These are phyloP conservation scores for Psilocybe cyanescens DNA, from an alignment of 768 basidiomycete species.

Conservation along the genomic window DNA sequence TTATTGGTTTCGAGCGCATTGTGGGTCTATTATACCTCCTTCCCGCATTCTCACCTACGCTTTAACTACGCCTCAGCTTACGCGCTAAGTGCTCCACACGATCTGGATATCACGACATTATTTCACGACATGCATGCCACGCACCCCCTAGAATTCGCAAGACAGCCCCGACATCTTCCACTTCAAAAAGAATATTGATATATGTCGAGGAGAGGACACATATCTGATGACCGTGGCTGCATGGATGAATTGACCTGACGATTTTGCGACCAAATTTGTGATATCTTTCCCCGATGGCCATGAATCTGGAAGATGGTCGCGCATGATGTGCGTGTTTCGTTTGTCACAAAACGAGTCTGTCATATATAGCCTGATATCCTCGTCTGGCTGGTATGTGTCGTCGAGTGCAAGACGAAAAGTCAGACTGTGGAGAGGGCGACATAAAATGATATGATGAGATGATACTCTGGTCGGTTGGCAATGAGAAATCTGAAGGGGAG, in stretches of 20 bases:
- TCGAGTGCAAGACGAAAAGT: not conserved
- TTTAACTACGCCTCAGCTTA: no score
- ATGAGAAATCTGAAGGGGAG: constrained; percentile 7
- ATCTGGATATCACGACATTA: no score
- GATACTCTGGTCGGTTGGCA: constrained; percentile 14
- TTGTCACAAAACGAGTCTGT: not conserved
- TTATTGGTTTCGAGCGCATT: no score
- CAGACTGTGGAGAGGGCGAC: not conserved
- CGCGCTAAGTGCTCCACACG: no score
- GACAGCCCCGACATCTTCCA: no score
- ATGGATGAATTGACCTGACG: not conserved
- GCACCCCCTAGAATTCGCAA: no score
- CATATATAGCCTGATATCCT: constrained; percentile 7
- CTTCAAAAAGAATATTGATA: no score
- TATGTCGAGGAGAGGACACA: not conserved
- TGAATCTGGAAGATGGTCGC: not conserved
- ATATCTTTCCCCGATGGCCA: constrained; percentile 11
- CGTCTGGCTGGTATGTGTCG: constrained; percentile 1
- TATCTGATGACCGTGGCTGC: constrained; percentile 6
- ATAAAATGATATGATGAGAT: constrained; percentile 3
- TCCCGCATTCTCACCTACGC: no score
- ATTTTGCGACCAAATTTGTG: constrained; percentile 5
- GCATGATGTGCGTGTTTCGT: not conserved
- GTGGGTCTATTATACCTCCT: no score
- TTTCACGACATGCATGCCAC: no score